These are phyloP conservation scores for Tolypocladium album DNA, from an alignment of 2,329 filamentous ascomycete species.

Conservation along the genomic window DNA sequence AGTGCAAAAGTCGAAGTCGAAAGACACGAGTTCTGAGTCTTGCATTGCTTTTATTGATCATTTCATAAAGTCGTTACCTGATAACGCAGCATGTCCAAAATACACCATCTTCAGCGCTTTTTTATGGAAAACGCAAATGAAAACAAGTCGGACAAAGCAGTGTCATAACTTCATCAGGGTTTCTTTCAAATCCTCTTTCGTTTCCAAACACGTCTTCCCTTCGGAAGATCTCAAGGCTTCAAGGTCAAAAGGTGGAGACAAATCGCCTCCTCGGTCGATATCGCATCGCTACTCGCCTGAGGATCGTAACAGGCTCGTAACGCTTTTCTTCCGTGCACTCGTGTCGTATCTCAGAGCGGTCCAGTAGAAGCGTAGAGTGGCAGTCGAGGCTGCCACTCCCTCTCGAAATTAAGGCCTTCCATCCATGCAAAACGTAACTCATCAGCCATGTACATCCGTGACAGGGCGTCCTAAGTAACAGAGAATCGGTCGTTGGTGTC, in stretches of 20 bases:
- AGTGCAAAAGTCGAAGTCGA: no score
- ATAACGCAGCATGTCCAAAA: constrained; percentile 23
- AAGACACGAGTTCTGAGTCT: not conserved
- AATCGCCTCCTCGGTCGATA: constrained; percentile 12
- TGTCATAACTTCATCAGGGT: constrained; percentile 24
- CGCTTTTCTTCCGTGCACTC: constrained; percentile 19
- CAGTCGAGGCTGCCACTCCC: constrained; percentile 9
- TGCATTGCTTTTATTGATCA: constrained; percentile 26
- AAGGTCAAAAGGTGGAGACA: constrained; percentile 8
- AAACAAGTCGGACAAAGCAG: constrained; percentile 11
- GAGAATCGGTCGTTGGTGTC: constrained; percentile 20
- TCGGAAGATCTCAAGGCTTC: constrained; percentile 7
- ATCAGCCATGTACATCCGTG: constrained; percentile 32
- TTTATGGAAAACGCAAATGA: constrained; percentile 12
- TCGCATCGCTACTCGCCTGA: constrained; percentile 22
- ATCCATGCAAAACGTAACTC: constrained; percentile 32
- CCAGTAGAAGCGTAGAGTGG: constrained; percentile 10
- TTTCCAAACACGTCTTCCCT: constrained; percentile 12
- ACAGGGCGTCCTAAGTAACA: constrained; percentile 21
- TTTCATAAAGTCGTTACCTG: constrained; percentile 29
- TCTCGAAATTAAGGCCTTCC: constrained; percentile 21
- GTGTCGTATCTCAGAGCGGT: constrained; percentile 17
- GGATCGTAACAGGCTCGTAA: constrained; percentile 23
- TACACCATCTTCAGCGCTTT: constrained; percentile 19
- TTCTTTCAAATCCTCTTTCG: constrained; percentile 13